Evolutionary conservation across 441 rosid genomes (phyloP).

Genomic region (Breynia disticha): DNA sequence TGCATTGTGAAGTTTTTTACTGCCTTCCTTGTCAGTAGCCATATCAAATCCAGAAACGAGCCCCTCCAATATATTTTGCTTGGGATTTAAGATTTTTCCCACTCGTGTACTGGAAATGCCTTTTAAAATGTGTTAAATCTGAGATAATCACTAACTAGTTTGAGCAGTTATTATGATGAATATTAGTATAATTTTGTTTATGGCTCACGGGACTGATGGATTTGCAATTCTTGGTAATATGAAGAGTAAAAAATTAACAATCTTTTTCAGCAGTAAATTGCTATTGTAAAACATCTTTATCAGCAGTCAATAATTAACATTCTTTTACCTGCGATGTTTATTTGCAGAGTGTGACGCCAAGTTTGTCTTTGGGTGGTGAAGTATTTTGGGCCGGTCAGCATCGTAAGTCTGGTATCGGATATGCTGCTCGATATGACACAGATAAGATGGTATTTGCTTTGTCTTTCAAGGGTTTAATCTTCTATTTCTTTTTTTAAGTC

Average conservation of each 20-base stretch:
- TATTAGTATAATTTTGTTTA: no score
- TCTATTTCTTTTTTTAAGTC: no score
- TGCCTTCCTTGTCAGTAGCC: no score
- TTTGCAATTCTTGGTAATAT: background rate
- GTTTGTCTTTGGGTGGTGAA: constrained; percentile 81
- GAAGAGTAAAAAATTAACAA: background rate
- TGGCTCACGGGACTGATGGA: no score
- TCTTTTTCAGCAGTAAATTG: background rate
- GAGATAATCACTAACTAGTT: no score
- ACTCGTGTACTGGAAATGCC: no score
- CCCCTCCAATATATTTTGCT: no score
- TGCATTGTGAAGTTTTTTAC: background rate
- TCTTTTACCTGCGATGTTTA: background rate
- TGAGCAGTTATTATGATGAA: no score
- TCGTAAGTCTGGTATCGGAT: constrained; percentile 89
- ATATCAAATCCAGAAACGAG: no score
- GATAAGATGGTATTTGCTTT: constrained; percentile 72
- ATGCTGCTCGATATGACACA: constrained; percentile 84
- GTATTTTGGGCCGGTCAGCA: constrained; percentile 96
- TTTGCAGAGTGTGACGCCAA: constrained; percentile 67
- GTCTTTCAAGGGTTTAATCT: background rate
- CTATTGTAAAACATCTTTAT: background rate
- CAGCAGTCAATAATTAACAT: no score
- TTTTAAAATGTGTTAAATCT: no score
- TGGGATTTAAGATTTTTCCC: no score